Evolutionary conservation across 495 filamentous ascomycete species (phyloP).

Genomic region (Sordaria brevicollis): DNA sequence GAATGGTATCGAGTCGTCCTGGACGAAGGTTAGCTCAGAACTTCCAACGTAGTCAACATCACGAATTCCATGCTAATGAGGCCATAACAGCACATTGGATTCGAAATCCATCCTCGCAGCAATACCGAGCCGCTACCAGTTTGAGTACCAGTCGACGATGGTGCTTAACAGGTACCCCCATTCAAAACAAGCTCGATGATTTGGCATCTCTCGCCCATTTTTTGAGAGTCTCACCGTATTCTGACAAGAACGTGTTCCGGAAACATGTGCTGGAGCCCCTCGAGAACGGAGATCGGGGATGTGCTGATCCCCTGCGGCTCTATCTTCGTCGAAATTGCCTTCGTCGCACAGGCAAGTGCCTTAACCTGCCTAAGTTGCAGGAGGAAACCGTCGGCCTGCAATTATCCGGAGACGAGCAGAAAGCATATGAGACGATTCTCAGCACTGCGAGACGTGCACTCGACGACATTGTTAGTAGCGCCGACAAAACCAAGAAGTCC

Average conservation of each 20-base stretch:
- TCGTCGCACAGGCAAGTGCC: neutral
- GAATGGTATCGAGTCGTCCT: neutral
- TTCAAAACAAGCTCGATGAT: constrained; percentile 5
- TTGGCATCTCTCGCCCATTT: neutral
- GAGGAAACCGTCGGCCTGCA: neutral
- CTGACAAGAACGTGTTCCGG: constrained; percentile 1
- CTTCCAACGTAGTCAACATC: neutral
- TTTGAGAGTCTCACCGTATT: neutral
- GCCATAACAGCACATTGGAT: neutral
- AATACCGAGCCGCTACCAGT: neutral
- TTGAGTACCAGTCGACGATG: neutral
- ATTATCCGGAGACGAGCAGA: neutral
- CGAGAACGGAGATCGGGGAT: neutral
- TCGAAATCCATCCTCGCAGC: neutral
- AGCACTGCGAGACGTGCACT: neutral
- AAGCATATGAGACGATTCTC: neutral
- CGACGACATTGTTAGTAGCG: neutral
- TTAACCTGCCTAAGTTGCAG: neutral
- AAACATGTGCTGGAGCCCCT: neutral
- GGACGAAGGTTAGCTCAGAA: neutral
- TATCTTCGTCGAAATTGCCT: neutral
- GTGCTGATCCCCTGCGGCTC: neutral
- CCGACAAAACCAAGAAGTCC: neutral
- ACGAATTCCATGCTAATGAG: neutral
- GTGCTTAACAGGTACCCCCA: constrained; percentile 7